Conservation (phyloP, 2,329 filamentous ascomycete species). For the Biscogniauxia marginata region DNA sequence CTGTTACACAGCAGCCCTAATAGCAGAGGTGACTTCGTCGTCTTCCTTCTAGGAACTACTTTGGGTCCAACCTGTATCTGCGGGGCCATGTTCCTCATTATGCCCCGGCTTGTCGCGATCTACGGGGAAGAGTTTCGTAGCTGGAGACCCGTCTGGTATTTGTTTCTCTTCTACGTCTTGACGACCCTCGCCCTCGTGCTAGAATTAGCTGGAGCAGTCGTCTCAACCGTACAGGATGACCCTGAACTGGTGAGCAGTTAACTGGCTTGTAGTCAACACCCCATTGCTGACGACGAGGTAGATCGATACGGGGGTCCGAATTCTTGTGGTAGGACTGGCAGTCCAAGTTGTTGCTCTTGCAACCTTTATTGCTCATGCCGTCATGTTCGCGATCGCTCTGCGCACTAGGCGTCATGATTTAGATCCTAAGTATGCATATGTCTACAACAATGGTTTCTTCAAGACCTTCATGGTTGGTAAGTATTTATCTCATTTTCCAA, state of each 20-base stretch:
- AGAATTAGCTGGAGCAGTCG: conserved; percentile 41
- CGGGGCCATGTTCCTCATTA: conserved; percentile 42
- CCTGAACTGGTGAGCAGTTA: conserved; percentile 35
- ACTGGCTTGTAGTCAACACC: not conserved
- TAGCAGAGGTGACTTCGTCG: conserved; percentile 38
- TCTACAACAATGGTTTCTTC: conserved; percentile 45
- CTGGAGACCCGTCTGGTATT: conserved; percentile 35
- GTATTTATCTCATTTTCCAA: conserved; percentile 10
- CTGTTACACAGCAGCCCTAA: conserved; percentile 37
- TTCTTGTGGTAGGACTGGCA: conserved; percentile 45
- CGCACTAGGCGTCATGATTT: conserved; percentile 37
- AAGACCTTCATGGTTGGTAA: conserved; percentile 45
- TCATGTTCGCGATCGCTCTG: conserved; percentile 41
- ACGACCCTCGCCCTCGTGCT: conserved; percentile 28
- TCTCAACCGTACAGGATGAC: conserved; percentile 37
- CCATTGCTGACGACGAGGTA: conserved; percentile 11
- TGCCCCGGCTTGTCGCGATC: conserved; percentile 46
- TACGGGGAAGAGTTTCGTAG: conserved; percentile 44
- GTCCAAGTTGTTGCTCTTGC: conserved; percentile 43
- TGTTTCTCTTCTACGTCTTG: conserved; percentile 23
- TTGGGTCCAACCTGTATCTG: conserved; percentile 47
- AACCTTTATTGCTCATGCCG: conserved; percentile 37
- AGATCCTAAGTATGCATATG: conserved; percentile 37
- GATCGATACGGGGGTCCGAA: conserved; percentile 31
- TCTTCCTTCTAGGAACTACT: conserved; percentile 47